These are phyloP conservation scores for Boletus patriciae DNA, from an alignment of 768 basidiomycete genomes.

Conservation along the genomic window DNA sequence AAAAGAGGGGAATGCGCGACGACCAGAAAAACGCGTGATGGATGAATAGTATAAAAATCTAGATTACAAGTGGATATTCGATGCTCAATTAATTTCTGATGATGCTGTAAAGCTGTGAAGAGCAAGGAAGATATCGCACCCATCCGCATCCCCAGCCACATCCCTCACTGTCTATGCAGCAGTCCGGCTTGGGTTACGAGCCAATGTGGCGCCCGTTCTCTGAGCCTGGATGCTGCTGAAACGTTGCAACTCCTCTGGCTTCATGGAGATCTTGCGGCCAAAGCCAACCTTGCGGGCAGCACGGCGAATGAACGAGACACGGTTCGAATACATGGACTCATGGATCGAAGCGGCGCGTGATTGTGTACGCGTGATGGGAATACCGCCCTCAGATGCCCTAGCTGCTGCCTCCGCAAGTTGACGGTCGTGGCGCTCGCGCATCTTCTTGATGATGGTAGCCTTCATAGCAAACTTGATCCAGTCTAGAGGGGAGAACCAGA, in stretches of 20 bases:
- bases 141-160: slow-evolving; percentile 14
- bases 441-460: slow-evolving; percentile 81
- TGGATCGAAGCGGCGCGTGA: slow-evolving; percentile 89
- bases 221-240: slow-evolving; percentile 87
- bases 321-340: slow-evolving; percentile 93
- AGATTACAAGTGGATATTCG: slow-evolving; percentile 36
- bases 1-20: slow-evolving; percentile 17
- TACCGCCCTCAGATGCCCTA: slow-evolving; percentile 36
- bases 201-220: slow-evolving; percentile 72
- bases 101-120: slow-evolving; percentile 14
- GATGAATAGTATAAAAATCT: slow-evolving; percentile 29
- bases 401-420: slow-evolving; percentile 42
- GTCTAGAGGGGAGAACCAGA: slow-evolving; percentile 96
- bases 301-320: slow-evolving; percentile 89
- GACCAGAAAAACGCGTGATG: slow-evolving; percentile 17
- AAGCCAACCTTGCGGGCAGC: slow-evolving; percentile 89
- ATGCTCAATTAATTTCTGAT: slow-evolving; percentile 25
- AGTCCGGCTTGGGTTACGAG: slow-evolving; percentile 72
- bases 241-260: slow-evolving; percentile 81
- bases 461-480: slow-evolving; percentile 97
- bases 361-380: slow-evolving; percentile 82
- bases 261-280: slow-evolving; percentile 74
- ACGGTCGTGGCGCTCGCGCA: slow-evolving; percentile 63
- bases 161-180: slow-evolving; percentile 37
- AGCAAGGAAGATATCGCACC: slow-evolving; percentile 26